A percentile compares a stretch with the other conserved stretches of the same genome.
Conservation (phyloP, 1,139 yeast genomes). For the Geotrichum reessii region DNA sequence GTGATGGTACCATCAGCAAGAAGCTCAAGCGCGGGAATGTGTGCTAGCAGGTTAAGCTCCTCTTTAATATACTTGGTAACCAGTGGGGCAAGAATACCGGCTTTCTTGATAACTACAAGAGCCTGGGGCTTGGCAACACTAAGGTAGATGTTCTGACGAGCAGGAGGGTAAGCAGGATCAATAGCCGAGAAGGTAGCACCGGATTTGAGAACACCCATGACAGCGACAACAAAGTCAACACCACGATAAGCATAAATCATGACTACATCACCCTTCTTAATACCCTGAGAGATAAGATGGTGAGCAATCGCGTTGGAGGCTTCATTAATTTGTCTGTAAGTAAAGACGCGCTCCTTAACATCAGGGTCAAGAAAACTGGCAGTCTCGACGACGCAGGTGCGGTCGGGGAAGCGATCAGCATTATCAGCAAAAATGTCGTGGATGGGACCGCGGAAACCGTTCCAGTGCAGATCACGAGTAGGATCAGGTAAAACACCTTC, state of each 20-base stretch:
- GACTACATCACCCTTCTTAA: constrained; percentile 85
- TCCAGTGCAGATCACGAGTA: constrained; percentile 80
- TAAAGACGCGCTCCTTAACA: constrained; percentile 62
- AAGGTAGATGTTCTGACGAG: constrained; percentile 87
- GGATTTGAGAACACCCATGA: constrained; percentile 94
- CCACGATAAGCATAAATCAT: constrained; percentile 98
- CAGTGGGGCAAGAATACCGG: constrained; percentile 70
- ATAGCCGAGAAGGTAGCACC: constrained; percentile 98
- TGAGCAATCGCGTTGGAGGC: constrained; percentile 95
- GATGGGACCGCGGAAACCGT: constrained; percentile 86
- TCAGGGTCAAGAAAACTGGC: constrained; percentile 54
- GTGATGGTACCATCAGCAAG: constrained; percentile 79
- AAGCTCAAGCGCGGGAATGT: constrained; percentile 71
- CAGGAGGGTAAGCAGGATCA: constrained; percentile 98
- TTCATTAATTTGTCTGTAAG: constrained; percentile 79
- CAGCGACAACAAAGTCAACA: constrained; percentile 93
- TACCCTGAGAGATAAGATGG: constrained; percentile 73
- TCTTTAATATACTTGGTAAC: constrained; percentile 71
- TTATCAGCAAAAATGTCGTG: constrained; percentile 89
- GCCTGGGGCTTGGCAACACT: constrained; percentile 92
- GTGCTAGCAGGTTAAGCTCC: constrained; percentile 65
- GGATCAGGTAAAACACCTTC: constrained; percentile 72
- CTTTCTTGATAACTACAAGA: constrained; percentile 80
- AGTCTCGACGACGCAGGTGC: constrained; percentile 89
- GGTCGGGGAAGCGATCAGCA: constrained; percentile 75